These are phyloP conservation scores for Candida glucosophila DNA, from an alignment of 1,139 yeast species.

Conservation along the genomic window DNA sequence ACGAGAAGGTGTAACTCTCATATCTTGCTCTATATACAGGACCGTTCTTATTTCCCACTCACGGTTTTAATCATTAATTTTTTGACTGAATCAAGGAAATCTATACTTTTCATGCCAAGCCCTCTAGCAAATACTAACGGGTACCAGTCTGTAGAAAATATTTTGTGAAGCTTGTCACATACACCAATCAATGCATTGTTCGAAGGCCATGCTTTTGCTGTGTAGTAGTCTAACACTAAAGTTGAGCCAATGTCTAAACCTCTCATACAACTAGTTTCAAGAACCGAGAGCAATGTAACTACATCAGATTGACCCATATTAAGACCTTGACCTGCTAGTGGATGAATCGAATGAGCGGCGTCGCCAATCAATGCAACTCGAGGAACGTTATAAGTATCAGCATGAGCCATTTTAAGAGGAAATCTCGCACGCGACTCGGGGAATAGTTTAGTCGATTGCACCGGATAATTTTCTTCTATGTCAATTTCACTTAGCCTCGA, in stretches of 20 bases:
- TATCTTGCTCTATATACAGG: conserved; percentile 1
- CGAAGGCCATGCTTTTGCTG: conserved; percentile 68
- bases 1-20: no score
- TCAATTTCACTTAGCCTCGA: conserved; percentile 32
- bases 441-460: conserved; percentile 48
- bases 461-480: conserved; percentile 57
- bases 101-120: conserved; percentile 63
- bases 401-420: conserved; percentile 84
- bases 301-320: conserved; percentile 99
- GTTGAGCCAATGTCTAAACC: conserved; percentile 86
- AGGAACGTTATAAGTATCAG: conserved; percentile 77
- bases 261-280: conserved; percentile 61
- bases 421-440: conserved; percentile 73
- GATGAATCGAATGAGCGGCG: conserved; percentile 97
- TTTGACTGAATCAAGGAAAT: conserved; percentile 57
- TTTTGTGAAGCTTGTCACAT: conserved; percentile 85
- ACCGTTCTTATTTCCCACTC: conserved; percentile 15
- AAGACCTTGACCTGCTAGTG: conserved; percentile 95
- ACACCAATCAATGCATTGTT: conserved; percentile 80
- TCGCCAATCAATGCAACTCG: conserved; percentile 91
- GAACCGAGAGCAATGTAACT: conserved; percentile 54
- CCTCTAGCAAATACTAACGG: conserved; percentile 74
- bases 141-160: conserved; percentile 65
- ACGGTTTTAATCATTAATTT: conserved; percentile 30
- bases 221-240: conserved; percentile 80